Conservation (phyloP, 1,139 yeast genomes). For the Magnusiomyces fungicola region DNA sequence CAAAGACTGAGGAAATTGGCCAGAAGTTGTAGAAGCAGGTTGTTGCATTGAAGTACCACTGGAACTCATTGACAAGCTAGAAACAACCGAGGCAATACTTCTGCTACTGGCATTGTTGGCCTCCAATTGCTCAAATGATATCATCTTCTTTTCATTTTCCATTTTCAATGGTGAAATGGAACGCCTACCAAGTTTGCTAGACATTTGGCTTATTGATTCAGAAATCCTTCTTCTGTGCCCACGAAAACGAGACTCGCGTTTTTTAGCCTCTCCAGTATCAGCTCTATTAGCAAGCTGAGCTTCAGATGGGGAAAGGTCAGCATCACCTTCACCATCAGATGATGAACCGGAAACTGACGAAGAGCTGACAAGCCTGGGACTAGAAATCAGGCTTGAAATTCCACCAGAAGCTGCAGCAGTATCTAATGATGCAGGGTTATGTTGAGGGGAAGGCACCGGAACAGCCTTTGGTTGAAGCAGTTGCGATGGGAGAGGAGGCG, state of each 20-base stretch:
- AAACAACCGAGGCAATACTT: neutral
- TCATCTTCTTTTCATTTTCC: neutral
- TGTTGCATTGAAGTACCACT: neutral
- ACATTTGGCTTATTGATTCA: conserved; percentile 1
- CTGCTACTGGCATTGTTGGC: neutral
- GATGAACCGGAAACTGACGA: neutral
- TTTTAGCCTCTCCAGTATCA: neutral
- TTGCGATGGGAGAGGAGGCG: neutral
- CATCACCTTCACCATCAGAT: neutral
- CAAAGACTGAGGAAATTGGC: neutral
- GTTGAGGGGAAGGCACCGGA: neutral
- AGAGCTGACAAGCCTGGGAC: neutral
- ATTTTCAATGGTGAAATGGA: conserved; percentile 2
- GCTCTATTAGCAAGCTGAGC: neutral
- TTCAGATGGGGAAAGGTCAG: neutral
- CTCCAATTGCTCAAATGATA: neutral
- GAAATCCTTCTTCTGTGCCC: conserved; percentile 1
- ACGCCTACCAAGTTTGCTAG: neutral
- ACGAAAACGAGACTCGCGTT: neutral
- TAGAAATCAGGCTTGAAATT: neutral
- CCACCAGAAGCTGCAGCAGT: neutral
- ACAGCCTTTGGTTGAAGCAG: neutral
- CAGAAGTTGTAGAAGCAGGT: neutral
- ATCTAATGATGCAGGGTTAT: neutral
- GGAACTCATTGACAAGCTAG: neutral